A percentile compares a stretch with the other conserved stretches of the same genome.
Evolutionary conservation across 257 asterid genomes (phyloP).

Genomic region (Verbena officinalis): DNA sequence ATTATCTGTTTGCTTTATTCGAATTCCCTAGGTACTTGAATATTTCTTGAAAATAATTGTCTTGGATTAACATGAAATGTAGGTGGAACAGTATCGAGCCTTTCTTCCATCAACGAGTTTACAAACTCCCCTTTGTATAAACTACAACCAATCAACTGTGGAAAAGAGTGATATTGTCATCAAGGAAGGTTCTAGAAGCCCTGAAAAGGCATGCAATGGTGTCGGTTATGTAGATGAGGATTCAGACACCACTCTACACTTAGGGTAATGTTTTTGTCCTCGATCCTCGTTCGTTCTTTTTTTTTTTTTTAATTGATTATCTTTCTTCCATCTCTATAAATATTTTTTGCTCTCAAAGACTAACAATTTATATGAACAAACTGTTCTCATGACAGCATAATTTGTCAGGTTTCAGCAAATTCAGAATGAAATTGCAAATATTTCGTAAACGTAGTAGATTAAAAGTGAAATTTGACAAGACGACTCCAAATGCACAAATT

Average conservation of each 20-base stretch:
- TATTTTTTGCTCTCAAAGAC: too few relatives aligned
- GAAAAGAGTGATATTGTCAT: conserved; percentile 20
- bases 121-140: conserved; percentile 35
- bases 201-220: conserved; percentile 44
- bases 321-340: not conserved
- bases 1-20: not conserved
- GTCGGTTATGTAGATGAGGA: conserved; percentile 48
- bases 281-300: not conserved
- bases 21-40: too few relatives aligned
- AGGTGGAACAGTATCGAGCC: conserved; percentile 59
- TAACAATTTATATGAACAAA: too few relatives aligned
- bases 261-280: conserved; percentile 42
- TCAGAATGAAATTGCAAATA: too few relatives aligned
- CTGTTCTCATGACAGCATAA: too few relatives aligned
- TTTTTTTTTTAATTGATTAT: not conserved
- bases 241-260: conserved; percentile 60
- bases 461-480: too few relatives aligned
- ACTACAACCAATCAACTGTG: conserved; percentile 32
- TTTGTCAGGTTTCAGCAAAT: too few relatives aligned
- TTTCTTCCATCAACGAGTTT: conserved; percentile 34
- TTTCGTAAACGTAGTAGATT: too few relatives aligned
- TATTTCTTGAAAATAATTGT: not conserved
- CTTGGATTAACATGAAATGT: conserved; percentile 28
- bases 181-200: conserved; percentile 42
- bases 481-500: too few relatives aligned